Evolutionary conservation across 176 grass and related monocot species (phyloP).

Genomic region (Ampelocalamus luodianensis): DNA sequence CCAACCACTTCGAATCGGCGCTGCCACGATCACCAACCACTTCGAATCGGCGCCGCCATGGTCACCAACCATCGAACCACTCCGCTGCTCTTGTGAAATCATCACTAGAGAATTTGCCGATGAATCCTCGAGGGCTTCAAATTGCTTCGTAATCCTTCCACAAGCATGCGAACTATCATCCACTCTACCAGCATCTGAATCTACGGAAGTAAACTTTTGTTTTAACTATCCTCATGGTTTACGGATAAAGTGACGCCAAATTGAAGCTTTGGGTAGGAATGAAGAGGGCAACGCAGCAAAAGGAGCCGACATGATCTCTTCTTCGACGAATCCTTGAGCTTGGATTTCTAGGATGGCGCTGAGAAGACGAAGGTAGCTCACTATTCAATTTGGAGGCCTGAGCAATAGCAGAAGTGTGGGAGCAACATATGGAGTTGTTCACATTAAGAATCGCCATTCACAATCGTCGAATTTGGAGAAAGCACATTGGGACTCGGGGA

Average conservation of each 20-base stretch:
- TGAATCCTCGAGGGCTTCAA: no score
- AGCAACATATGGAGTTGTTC: neutral
- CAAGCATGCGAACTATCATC: rapidly evolving
- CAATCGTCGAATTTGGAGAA: neutral
- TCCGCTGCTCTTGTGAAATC: neutral
- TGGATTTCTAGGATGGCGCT: neutral
- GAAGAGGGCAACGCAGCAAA: neutral
- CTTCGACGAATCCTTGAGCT: neutral
- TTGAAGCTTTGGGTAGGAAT: neutral
- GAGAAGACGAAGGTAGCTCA: neutral
- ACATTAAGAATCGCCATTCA: neutral
- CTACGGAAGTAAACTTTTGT: neutral
- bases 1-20: no score
- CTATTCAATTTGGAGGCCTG: neutral
- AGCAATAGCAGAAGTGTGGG: neutral
- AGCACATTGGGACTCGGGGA: neutral
- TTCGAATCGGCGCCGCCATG: neutral
- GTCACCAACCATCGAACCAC: neutral
- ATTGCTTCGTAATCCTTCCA: neutral
- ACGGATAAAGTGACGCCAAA: neutral
- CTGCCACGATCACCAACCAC: neutral
- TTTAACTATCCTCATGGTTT: neutral
- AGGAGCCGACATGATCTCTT: neutral
- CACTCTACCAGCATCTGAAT: neutral
- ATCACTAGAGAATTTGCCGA: neutral